Conservation (phyloP, 257 asterid genomes). For the Knoxia roxburghii region DNA sequence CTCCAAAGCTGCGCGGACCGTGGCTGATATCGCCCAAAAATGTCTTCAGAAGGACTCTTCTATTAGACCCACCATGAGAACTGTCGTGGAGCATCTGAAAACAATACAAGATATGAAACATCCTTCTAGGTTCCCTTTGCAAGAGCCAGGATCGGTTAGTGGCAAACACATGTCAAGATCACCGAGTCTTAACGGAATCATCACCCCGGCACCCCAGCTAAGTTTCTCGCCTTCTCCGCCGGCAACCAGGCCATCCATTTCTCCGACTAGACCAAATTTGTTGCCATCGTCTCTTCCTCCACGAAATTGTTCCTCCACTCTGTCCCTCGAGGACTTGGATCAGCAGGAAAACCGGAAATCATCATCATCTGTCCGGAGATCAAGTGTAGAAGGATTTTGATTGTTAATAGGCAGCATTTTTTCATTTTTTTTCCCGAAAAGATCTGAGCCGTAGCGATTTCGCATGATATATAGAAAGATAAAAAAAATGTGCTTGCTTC, state of each 20-base stretch:
- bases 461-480: slow-evolving; percentile 37
- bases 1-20: slow-evolving; percentile 68
- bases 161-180: slow-evolving; percentile 68
- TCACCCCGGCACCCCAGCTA: slow-evolving; percentile 43
- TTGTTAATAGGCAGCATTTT: slow-evolving; percentile 42
- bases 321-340: slow-evolving; percentile 48
- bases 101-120: slow-evolving; percentile 73
- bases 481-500: slow-evolving; percentile 23
- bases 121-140: slow-evolving; percentile 77
- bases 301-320: slow-evolving; percentile 42
- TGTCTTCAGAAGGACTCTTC: slow-evolving; percentile 88
- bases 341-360: slow-evolving; percentile 55
- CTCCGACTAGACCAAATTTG: slow-evolving; percentile 37
- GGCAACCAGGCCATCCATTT: slow-evolving; percentile 30
- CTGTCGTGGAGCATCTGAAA: slow-evolving; percentile 65
- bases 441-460: slow-evolving; percentile 15
- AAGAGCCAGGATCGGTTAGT: slow-evolving; percentile 67
- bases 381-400: slow-evolving; percentile 69
- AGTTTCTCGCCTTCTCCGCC: slow-evolving; percentile 51
- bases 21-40: slow-evolving; percentile 80
- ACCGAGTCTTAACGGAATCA: slow-evolving; percentile 75
- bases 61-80: slow-evolving; percentile 89
- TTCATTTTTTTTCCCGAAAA: slow-evolving; percentile 5
- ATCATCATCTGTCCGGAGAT: slow-evolving; percentile 50
- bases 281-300: slow-evolving; percentile 52